Base-by-base conservation (phyloP, 129 eudicot species). In the Mikania micrantha region DNA sequence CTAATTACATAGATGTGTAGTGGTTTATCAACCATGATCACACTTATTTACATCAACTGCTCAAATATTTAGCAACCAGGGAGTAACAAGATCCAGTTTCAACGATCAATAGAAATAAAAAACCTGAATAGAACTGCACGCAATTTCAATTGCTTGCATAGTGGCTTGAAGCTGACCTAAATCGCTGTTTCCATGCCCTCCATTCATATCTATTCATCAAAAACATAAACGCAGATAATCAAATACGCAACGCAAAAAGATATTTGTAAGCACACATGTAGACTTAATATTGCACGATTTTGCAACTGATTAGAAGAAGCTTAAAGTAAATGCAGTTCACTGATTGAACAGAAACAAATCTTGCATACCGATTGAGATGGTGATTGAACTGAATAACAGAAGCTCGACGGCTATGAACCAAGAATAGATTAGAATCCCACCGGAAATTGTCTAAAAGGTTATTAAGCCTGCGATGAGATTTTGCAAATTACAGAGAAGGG, bases 41-140 rank as follows among this genome's bases (percentile, higher is more conserved):
- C 66, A 56, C 54, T 19, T 19, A 7, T 15, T 28, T 25, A 27
- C 34, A 19, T 7, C 47, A 57, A 70, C 40, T 31, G 13, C 34
- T 32, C 47, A 48, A 16, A 67, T 13, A 58, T 28, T 22, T 57
- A 17, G 34, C 54, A 27, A 38, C 35, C 2, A 40, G 10, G 50
- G 10, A 9, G 24, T 15, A 72, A 50, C 39, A 61, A 49, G 4
- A 56, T 31, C 45, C 56, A 57, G 67, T 10, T 44, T 50, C 28
- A 31, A 11, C 10, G 0, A 68, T 54, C 19, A 16, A 16, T 25
- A 22, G 59, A 59, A 20, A 15, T 64, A 2, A 3, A 9, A 49
- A 34, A 90, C 95, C 99, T 89, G 97, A 75, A 89, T 83, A 28
- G 97, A 86, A 69, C 64, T 76, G 79, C 94, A 89, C 75, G 97